Conservation (phyloP, 805 yeast species). For the Teunomyces lycoperdinae region DNA sequence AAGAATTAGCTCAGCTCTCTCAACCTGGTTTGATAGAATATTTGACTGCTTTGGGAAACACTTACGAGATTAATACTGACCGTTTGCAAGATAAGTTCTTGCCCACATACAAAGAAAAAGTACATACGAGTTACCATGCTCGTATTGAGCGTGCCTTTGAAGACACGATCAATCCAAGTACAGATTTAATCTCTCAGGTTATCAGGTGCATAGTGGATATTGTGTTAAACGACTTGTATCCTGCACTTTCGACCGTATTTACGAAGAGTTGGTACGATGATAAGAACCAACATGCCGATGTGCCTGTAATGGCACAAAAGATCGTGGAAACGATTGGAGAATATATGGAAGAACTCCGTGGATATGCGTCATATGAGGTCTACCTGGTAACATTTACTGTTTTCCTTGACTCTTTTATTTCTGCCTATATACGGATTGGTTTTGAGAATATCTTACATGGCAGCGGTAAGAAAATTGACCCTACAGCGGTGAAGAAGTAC, state of each 20-base stretch:
- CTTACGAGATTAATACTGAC: slow-evolving; percentile 74
- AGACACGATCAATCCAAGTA: slow-evolving; percentile 55
- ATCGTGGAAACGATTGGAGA: slow-evolving; percentile 74
- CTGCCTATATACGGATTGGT: slow-evolving; percentile 39
- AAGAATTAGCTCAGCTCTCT: slow-evolving; percentile 34
- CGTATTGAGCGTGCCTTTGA: slow-evolving; percentile 35
- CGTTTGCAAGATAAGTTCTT: slow-evolving; percentile 65
- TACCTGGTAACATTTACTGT: slow-evolving; percentile 38
- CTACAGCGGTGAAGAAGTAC: slow-evolving; percentile 30
- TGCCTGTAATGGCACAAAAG: slow-evolving; percentile 50
- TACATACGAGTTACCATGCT: slow-evolving; percentile 43
- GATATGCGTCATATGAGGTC: slow-evolving; percentile 40
- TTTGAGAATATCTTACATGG: slow-evolving; percentile 41
- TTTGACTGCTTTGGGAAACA: slow-evolving; percentile 78
- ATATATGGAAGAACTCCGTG: slow-evolving; percentile 63
- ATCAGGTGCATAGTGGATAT: slow-evolving; percentile 66
- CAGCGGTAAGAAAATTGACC: slow-evolving; percentile 41
- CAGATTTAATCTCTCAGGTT: slow-evolving; percentile 76
- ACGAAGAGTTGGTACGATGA: slow-evolving; percentile 71
- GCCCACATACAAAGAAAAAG: slow-evolving; percentile 58
- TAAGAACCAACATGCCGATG: slow-evolving; percentile 26
- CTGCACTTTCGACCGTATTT: slow-evolving; percentile 60
- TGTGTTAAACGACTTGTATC: slow-evolving; percentile 68
- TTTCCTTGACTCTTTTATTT: slow-evolving; percentile 36
- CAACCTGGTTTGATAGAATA: slow-evolving; percentile 77